Evolutionary conservation across 257 asterid genomes (phyloP).

Genomic region (Nyctanthes arbortristis): DNA sequence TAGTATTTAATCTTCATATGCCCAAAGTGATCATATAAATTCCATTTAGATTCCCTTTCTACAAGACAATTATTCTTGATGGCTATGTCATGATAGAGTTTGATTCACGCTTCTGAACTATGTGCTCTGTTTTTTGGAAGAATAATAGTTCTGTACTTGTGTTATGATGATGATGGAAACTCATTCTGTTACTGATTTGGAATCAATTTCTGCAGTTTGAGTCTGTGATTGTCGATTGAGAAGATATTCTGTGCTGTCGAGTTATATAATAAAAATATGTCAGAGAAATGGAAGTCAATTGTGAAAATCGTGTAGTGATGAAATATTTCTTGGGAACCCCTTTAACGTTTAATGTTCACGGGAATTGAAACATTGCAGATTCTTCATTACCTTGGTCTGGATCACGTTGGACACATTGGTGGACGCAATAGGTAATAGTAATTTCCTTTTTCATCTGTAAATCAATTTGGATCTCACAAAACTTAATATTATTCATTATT

Average conservation of each 20-base stretch:
- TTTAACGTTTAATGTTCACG: constrained; percentile 23
- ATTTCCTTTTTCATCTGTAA: constrained; percentile 16
- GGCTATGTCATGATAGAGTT: not conserved
- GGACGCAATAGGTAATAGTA: constrained; percentile 73
- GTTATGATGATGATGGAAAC: not conserved
- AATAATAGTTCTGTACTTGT: not conserved
- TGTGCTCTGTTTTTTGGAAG: not conserved
- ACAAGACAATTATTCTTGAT: not conserved
- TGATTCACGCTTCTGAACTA: not conserved
- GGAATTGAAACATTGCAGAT: constrained; percentile 53
- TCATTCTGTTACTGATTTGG: constrained; percentile 1
- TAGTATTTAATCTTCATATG: not conserved
- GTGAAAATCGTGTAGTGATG: constrained; percentile 5
- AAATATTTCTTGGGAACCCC: constrained; percentile 4
- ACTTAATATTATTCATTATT: constrained; percentile 20
- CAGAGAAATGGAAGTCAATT: not conserved
- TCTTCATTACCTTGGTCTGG: constrained; percentile 97
- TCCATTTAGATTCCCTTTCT: not conserved
- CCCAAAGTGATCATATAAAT: not conserved
- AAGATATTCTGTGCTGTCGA: not conserved
- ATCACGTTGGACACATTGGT: constrained; percentile 92
- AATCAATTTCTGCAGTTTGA: not conserved
- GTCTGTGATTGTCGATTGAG: constrained; percentile 9
- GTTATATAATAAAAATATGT: not conserved
- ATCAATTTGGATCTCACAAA: constrained; percentile 17